phyloP scores from a whole-genome alignment of 202 grass and related monocot genomes.

The Bolboschoenoplectus hybrid region DNA sequence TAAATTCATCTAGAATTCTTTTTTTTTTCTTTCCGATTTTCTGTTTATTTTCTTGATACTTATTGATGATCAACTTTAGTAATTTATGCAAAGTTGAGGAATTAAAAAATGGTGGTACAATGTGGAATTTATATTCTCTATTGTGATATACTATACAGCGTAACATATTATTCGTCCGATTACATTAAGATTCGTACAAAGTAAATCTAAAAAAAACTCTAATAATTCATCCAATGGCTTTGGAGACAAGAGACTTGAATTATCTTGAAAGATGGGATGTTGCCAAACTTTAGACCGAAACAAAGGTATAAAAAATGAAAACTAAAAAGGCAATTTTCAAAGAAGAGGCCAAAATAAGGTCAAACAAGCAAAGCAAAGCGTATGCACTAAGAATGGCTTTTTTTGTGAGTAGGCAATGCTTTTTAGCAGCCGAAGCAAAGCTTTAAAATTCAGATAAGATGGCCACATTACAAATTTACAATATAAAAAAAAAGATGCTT shows the following conservation, averaged over 20 bases:
- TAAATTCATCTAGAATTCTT: background rate
- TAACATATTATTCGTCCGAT: too few relatives aligned
- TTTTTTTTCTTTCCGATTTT: background rate
- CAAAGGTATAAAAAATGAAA: background rate
- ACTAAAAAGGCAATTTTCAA: background rate
- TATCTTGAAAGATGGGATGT: background rate
- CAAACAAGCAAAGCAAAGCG: constrained; percentile 21
- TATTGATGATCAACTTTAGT: background rate
- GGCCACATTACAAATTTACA: background rate
- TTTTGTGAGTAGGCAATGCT: constrained; percentile 30
- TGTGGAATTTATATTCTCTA: background rate
- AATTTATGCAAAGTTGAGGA: background rate
- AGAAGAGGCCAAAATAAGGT: background rate
- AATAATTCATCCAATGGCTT: background rate
- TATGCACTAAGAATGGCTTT: constrained; percentile 35
- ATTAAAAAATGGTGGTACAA: background rate
- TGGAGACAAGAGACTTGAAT: background rate
- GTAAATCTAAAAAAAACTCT: background rate
- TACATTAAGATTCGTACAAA: too few relatives aligned
- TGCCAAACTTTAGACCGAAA: constrained; percentile 1
- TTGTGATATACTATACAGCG: too few relatives aligned
- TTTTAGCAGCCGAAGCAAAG: constrained; percentile 5
- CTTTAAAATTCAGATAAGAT: background rate
- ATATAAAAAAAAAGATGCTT: background rate
- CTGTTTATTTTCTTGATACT: background rate